Evolutionary conservation across 805 yeast species (phyloP).

Genomic region (Candida cerambycidarum): DNA sequence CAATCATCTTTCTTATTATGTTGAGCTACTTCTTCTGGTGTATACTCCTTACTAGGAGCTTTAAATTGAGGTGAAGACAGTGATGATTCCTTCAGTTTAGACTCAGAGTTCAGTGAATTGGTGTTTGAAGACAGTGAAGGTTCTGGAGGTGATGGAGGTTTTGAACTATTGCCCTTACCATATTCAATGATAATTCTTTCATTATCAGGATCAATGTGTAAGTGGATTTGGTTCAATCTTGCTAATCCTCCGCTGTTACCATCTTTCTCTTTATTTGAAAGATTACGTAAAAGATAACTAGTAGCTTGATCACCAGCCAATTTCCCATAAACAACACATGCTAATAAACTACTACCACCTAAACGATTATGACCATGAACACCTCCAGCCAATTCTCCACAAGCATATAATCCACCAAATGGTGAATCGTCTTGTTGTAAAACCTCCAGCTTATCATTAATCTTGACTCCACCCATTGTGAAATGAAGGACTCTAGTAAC

Average conservation of each 20-base stretch:
- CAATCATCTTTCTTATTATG: constrained; percentile 49
- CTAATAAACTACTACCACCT: constrained; percentile 57
- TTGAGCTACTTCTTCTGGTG: constrained; percentile 45
- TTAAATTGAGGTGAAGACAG: background rate
- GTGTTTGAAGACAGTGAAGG: too few relatives aligned
- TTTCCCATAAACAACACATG: constrained; percentile 58
- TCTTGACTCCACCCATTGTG: constrained; percentile 70
- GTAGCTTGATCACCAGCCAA: constrained; percentile 44
- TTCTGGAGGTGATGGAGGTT: too few relatives aligned
- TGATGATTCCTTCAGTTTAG: too few relatives aligned
- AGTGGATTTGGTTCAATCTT: constrained; percentile 42
- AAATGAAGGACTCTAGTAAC: constrained; percentile 62
- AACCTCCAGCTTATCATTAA: constrained; percentile 48
- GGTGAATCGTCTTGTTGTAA: constrained; percentile 26
- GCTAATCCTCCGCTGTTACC: constrained; percentile 14
- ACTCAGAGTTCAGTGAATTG: too few relatives aligned
- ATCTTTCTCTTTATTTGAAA: background rate
- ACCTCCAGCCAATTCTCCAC: constrained; percentile 70
- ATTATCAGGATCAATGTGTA: constrained; percentile 43
- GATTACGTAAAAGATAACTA: constrained; percentile 18
- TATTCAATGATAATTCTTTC: constrained; percentile 34
- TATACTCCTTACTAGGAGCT: constrained; percentile 50
- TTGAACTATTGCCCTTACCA: background rate
- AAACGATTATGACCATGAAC: constrained; percentile 64
- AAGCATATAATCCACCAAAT: constrained; percentile 53